Conservation (phyloP, 331 rosid species). For the Malus hybrid region DNA sequence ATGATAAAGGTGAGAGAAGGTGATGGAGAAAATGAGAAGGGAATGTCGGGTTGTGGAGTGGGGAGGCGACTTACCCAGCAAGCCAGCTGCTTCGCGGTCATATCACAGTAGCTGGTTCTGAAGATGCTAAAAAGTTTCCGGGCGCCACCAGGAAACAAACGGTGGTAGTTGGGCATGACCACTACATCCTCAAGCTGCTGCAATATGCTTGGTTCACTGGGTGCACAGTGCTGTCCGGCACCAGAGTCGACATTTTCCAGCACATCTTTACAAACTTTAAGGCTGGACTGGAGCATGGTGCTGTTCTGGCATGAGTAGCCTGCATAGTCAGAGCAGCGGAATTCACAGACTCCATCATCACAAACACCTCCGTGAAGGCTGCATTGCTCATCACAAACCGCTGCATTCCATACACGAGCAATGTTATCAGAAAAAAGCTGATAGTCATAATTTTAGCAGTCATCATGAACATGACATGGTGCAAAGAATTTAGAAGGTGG, state of each 20-base stretch:
- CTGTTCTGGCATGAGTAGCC: slow-evolving; percentile 98
- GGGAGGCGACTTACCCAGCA: slow-evolving; percentile 68
- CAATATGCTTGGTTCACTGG: slow-evolving; percentile 82
- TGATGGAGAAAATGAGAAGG: background rate
- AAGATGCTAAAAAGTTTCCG: slow-evolving; percentile 81
- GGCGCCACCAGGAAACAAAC: slow-evolving; percentile 93
- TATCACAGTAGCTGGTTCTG: slow-evolving; percentile 79
- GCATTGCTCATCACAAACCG: slow-evolving; percentile 95
- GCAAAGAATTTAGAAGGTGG: background rate
- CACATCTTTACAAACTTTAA: slow-evolving; percentile 74
- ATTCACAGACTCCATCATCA: slow-evolving; percentile 94
- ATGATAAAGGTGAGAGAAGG: background rate
- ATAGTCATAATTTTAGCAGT: background rate
- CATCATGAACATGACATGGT: background rate
- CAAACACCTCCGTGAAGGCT: slow-evolving; percentile 99
- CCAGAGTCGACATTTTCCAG: slow-evolving; percentile 70
- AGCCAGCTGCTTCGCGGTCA: slow-evolving; percentile 88
- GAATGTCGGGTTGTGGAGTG: background rate
- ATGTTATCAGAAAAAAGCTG: background rate
- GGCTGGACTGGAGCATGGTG: slow-evolving; percentile 68
- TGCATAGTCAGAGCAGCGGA: slow-evolving; percentile 96
- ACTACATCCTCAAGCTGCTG: slow-evolving; percentile 98
- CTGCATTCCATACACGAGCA: slow-evolving; percentile 40
- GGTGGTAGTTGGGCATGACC: slow-evolving; percentile 91
- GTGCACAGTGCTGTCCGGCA: slow-evolving; percentile 92